Conservation (phyloP, 2,329 filamentous ascomycete genomes). For the Trichophyton verrucosum region DNA sequence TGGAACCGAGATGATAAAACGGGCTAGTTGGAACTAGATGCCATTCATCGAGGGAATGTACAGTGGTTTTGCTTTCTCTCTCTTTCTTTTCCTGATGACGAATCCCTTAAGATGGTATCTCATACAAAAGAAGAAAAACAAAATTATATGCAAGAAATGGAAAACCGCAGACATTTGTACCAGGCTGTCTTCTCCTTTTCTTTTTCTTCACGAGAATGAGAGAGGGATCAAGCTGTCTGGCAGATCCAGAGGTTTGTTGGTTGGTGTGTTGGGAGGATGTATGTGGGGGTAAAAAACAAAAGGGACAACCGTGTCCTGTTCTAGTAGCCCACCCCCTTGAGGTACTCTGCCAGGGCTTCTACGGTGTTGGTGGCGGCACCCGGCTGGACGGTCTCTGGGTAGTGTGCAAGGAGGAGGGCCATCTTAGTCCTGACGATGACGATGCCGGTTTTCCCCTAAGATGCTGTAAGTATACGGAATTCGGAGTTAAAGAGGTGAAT, state of each 20-base stretch:
- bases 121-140: background rate
- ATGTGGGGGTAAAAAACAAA: background rate
- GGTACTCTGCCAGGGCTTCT: conserved; percentile 76
- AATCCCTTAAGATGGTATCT: background rate
- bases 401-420: conserved; percentile 79
- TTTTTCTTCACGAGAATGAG: background rate
- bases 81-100: background rate
- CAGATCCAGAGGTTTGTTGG: background rate
- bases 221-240: background rate
- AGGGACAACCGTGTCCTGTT: background rate
- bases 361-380: conserved; percentile 67
- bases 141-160: background rate
- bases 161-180: background rate
- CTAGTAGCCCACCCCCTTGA: conserved; percentile 64
- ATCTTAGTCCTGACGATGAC: conserved; percentile 76
- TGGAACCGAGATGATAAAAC: background rate
- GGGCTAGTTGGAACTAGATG: background rate
- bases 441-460: conserved; percentile 65
- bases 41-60: background rate
- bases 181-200: background rate
- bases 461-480: background rate
- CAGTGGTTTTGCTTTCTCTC: background rate
- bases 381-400: conserved; percentile 60
- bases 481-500: too few species aligned
- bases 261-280: too few species aligned